These are phyloP conservation scores for Glaciozyma martinii DNA, from an alignment of 768 basidiomycete species.

Conservation along the genomic window DNA sequence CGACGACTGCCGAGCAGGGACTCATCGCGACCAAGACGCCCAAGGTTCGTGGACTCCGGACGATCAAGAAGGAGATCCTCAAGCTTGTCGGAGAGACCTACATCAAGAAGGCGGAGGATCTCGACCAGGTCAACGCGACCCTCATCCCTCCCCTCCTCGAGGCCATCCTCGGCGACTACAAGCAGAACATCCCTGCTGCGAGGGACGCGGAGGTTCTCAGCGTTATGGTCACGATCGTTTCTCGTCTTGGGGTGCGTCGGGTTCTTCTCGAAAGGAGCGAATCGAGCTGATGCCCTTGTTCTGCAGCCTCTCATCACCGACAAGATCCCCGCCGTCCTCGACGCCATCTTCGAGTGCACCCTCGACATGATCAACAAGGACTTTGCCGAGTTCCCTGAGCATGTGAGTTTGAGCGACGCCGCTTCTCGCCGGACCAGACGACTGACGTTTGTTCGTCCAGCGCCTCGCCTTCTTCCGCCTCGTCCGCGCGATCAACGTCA, in stretches of 20 bases:
- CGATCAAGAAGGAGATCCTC: conserved; percentile 96
- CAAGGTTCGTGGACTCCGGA: conserved; percentile 83
- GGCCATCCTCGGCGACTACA: conserved; percentile 96
- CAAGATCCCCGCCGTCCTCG: conserved; percentile 87
- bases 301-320: conserved; percentile 73
- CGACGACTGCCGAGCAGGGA: conserved; percentile 79
- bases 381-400: conserved; percentile 93
- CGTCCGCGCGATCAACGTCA: conserved; percentile 77
- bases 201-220: conserved; percentile 95
- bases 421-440: neutral
- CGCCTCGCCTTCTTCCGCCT: conserved; percentile 95
- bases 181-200: conserved; percentile 81
- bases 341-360: conserved; percentile 95
- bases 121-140: conserved; percentile 80
- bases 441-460: conserved; percentile 37
- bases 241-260: conserved; percentile 68
- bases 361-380: conserved; percentile 98
- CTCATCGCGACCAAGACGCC: conserved; percentile 91
- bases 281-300: neutral
- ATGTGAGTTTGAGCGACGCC: neutral
- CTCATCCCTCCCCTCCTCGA: conserved; percentile 93
- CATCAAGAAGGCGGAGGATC: conserved; percentile 78
- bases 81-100: conserved; percentile 97
- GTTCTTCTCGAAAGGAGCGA: neutral
- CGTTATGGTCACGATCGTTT: conserved; percentile 90